Base-by-base conservation (phyloP, 1,284 basidiomycete genomes). In the Boletus chippewaensis region DNA sequence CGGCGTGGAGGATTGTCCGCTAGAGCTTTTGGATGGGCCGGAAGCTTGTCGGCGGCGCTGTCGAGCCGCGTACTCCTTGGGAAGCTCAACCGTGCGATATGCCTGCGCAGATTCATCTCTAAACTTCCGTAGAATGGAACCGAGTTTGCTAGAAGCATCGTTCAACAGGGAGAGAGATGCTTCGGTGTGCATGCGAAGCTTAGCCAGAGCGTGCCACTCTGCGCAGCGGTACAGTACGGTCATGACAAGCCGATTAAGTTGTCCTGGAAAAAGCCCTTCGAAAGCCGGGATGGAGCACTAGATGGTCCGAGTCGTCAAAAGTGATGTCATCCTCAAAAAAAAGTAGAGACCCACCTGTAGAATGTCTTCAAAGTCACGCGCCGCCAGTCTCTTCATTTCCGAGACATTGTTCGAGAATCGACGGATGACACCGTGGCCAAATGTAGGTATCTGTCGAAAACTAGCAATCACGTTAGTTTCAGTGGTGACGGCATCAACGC, bases 351-450 rank as follows among this genome's bases (percentile, higher is more conserved):
- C 9, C 38, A 51, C 57, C 41, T 59, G 57, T 45, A 64, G 45
- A 11, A 64, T 45, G 43, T 64, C 59, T 41, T 64, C 51, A 36
- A 59, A 59, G 32, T 59, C 46, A 1, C 16, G 29, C 1, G 57
- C 49, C 2, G 58, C 49, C 7, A 45, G 22, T 9, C 40, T 48
- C 4, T 35, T 54, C 40, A 59, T 43, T 2, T 51, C 49, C 0
- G 50, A 53, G 11, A 40, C 36, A 28, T 59, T 59, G 1, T 13
- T 24, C 6, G 35, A 44, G 24, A 59, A 57, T 13, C 20, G 2
- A 3, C 38, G 22, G 18, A 59, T 59, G 2, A 49, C 43, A 4
- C 35, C 42, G 4, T 12, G 7, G 6, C 54, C 43, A 44, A 59
- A 59, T 4, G 50, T 34, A 1, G 50, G 52, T 2, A 51, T 26